Evolutionary conservation across 2,329 filamentous ascomycete species (phyloP).

Genomic region (Trichophyton rubrum): DNA sequence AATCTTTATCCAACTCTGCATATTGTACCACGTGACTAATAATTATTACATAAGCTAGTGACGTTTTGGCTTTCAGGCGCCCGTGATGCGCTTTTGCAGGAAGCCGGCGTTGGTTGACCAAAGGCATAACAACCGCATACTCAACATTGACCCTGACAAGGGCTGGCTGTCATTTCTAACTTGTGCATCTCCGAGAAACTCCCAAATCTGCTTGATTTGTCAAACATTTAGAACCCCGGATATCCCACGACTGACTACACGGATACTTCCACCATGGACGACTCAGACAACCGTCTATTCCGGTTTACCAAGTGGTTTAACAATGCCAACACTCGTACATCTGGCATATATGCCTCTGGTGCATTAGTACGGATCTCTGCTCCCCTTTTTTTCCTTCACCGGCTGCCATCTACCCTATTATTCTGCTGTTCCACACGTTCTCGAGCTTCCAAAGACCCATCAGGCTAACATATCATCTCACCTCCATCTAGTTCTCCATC

Average conservation of each 20-base stretch:
- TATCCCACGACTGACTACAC: neutral
- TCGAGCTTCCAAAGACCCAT: neutral
- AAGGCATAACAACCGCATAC: neutral
- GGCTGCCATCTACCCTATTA: neutral
- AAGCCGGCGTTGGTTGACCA: neutral
- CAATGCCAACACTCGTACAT: constrained; percentile 49
- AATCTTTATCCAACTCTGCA: no score
- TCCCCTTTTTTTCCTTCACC: neutral
- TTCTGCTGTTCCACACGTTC: neutral
- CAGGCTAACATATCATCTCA: neutral
- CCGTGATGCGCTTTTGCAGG: neutral
- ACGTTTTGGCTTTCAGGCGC: neutral
- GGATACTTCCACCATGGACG: constrained; percentile 23
- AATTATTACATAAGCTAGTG: neutral
- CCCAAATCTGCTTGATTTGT: neutral
- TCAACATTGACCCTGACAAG: neutral
- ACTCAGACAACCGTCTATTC: constrained; percentile 47
- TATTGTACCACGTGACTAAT: neutral
- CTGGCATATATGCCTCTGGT: constrained; percentile 54
- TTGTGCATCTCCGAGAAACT: neutral
- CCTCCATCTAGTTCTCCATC: constrained; percentile 46
- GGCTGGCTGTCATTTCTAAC: neutral
- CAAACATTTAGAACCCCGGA: neutral
- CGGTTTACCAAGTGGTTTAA: constrained; percentile 58
- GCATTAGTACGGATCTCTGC: constrained; percentile 41